Evolutionary conservation across 768 basidiomycete species (phyloP).

Genomic region (Lyophyllum atratum): DNA sequence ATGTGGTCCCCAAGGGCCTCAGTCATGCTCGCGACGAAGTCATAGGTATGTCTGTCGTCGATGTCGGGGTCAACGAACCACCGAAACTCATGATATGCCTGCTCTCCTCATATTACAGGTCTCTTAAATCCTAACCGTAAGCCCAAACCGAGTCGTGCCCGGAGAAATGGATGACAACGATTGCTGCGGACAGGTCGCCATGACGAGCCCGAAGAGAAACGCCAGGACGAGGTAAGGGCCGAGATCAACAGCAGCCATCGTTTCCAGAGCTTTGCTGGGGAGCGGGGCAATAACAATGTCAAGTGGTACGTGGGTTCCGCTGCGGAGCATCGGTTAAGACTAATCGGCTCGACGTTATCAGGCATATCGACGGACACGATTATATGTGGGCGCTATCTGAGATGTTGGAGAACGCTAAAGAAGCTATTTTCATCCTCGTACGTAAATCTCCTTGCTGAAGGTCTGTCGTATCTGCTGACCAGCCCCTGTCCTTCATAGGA

Average conservation of each 20-base stretch:
- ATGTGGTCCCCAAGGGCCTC: constrained; percentile 33
- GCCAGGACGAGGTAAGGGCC: constrained; percentile 67
- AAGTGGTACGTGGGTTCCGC: constrained; percentile 63
- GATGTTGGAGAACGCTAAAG: constrained; percentile 78
- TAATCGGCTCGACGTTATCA: constrained; percentile 17
- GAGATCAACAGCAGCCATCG: constrained; percentile 81
- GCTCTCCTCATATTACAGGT: constrained; percentile 27
- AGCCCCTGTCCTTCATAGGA: constrained; percentile 43
- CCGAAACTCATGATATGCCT: neutral
- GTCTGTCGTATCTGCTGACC: neutral
- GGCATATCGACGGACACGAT: constrained; percentile 95
- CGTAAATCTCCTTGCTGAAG: constrained; percentile 10
- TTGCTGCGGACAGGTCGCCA: constrained; percentile 52
- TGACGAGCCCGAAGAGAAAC: constrained; percentile 73
- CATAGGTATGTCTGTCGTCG: constrained; percentile 23
- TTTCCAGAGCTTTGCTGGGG: constrained; percentile 80
- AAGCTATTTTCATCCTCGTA: constrained; percentile 87
- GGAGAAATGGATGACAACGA: neutral
- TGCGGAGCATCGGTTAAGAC: neutral
- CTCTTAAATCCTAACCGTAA: constrained; percentile 48
- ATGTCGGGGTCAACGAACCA: neutral
- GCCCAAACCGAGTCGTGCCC: constrained; percentile 8
- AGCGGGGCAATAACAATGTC: constrained; percentile 68
- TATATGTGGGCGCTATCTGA: constrained; percentile 96
- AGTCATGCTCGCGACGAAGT: constrained; percentile 43